These are phyloP conservation scores for Macrotyloma uniflorum DNA, from an alignment of 306 rosid genomes.

Conservation along the genomic window DNA sequence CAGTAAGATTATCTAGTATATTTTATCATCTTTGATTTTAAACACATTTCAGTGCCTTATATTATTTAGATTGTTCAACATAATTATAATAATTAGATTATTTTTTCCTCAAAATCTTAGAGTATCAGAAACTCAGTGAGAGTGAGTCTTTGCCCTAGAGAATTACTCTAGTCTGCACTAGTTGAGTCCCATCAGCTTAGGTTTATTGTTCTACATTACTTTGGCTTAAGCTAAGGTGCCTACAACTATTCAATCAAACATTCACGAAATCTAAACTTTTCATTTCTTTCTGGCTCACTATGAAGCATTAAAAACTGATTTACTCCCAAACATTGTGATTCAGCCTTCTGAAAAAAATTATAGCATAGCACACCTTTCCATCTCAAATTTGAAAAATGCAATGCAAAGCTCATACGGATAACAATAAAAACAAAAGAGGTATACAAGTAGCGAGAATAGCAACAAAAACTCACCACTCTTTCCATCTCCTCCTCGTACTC, in stretches of 20 bases:
- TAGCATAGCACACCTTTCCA: background rate
- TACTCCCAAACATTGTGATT: background rate
- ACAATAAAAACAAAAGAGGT: background rate
- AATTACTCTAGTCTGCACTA: background rate
- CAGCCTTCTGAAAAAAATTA: background rate
- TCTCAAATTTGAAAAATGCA: conserved; percentile 23
- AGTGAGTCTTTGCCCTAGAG: background rate
- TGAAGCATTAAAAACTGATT: conserved; percentile 28
- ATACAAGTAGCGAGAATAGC: background rate
- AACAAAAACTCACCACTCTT: conserved; percentile 76
- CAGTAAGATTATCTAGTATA: background rate
- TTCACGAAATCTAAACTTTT: conserved; percentile 4
- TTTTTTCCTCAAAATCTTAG: background rate
- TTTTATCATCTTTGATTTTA: background rate
- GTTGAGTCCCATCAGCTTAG: background rate
- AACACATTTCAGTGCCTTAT: background rate
- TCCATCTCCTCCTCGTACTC: conserved; percentile 98
- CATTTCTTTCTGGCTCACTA: conserved; percentile 2
- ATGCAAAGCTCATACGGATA: background rate
- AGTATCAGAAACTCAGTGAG: background rate
- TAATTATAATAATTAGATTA: background rate
- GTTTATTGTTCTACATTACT: background rate
- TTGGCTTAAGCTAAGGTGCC: conserved; percentile 19
- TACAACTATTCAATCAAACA: conserved; percentile 14
- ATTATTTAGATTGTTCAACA: background rate